A percentile compares a stretch with the other conserved stretches of the same genome.
phyloP scores from a whole-genome alignment of 2,329 filamentous ascomycete genomes.

The Stachybotrys elegans region DNA sequence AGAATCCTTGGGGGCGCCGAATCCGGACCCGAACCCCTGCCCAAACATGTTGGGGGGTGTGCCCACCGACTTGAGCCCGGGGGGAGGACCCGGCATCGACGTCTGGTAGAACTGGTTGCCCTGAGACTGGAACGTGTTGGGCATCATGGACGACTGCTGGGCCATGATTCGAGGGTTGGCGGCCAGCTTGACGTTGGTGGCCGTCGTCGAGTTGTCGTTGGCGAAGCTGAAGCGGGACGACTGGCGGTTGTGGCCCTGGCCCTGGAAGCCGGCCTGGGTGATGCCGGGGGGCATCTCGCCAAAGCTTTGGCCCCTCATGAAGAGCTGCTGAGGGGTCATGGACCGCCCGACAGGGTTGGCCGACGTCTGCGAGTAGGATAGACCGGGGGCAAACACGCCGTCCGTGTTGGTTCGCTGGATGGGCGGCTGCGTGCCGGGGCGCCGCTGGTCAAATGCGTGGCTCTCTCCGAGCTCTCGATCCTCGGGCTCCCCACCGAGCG shows the following conservation, averaged over 20 bases:
- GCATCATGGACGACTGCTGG: constrained; percentile 86
- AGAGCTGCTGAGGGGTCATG: constrained; percentile 75
- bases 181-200: constrained; percentile 66
- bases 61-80: constrained; percentile 89
- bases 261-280: constrained; percentile 46
- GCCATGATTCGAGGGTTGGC: constrained; percentile 76
- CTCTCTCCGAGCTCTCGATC: constrained; percentile 59
- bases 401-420: constrained; percentile 60
- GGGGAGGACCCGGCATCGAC: constrained; percentile 87
- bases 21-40: constrained; percentile 73
- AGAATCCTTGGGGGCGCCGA: constrained; percentile 67
- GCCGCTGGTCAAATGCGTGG: constrained; percentile 51
- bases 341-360: constrained; percentile 58
- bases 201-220: constrained; percentile 57
- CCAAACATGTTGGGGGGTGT: constrained; percentile 95
- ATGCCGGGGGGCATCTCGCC: constrained; percentile 58
- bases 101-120: constrained; percentile 72
- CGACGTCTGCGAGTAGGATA: constrained; percentile 29
- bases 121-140: constrained; percentile 55
- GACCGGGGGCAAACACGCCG: constrained; percentile 49
- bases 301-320: constrained; percentile 61
- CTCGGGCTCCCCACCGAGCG: constrained; percentile 89
- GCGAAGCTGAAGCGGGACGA: constrained; percentile 84
- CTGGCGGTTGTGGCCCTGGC: constrained; percentile 71
- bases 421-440: constrained; percentile 69